These are phyloP conservation scores for Chaetomium globosum DNA, from an alignment of 2,329 filamentous ascomycete species.

Conservation along the genomic window DNA sequence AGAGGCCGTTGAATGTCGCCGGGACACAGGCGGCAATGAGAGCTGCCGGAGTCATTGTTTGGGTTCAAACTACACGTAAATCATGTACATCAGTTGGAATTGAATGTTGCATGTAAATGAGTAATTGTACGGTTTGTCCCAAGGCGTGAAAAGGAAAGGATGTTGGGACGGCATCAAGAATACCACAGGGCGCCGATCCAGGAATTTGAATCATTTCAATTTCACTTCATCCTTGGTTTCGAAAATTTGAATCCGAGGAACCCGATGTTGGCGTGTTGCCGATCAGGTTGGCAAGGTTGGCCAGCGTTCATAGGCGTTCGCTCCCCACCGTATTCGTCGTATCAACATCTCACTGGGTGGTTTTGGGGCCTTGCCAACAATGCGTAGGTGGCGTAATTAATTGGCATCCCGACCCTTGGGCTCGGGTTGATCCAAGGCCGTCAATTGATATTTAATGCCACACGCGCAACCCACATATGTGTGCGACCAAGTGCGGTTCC, in stretches of 20 bases:
- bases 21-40: constrained; percentile 4
- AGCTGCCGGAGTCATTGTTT: background rate
- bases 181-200: background rate
- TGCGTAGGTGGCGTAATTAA: background rate
- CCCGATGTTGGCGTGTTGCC: background rate
- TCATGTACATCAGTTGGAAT: too few relatives aligned
- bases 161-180: background rate
- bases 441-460: background rate
- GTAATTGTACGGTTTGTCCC: too few relatives aligned
- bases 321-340: background rate
- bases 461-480: too few relatives aligned
- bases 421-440: background rate
- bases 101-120: too few relatives aligned
- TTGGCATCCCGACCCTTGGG: background rate
- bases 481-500: too few relatives aligned
- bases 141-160: background rate
- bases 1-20: background rate
- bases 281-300: background rate
- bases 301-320: too few relatives aligned
- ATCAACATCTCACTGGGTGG: background rate
- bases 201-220: background rate
- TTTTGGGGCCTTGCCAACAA: background rate
- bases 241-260: background rate
- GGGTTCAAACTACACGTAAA: too few relatives aligned
- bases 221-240: background rate